Evolutionary conservation across 345 rosid genomes (phyloP), one percentile per base, ranked within the genome.

Genomic region (Dipteronia sinensis): DNA sequence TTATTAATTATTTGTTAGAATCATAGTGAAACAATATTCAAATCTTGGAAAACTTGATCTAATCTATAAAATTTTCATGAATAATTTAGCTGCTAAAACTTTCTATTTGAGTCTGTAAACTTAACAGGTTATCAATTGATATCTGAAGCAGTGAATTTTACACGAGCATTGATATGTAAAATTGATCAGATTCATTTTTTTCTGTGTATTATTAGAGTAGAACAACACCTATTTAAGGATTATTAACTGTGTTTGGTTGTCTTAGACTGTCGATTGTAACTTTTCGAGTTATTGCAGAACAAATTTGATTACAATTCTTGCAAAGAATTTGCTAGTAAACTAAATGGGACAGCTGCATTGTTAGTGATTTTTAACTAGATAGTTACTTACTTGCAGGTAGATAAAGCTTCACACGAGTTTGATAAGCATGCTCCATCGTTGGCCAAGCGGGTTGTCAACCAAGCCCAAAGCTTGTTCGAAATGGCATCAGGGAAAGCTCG

Each of bases 341-440:
- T 42, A 42, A 11, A 42, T 42, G 9, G 10, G 46, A 42, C 2
- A 7, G 46, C 46, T 42, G 46, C 46, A 42, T 7, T 42, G 46
- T 42, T 15, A 25, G 11, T 42, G 31, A 17, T 34, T 25, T 29
- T 65, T 8, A 31, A 75, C 62, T 55, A 15, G 17, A 77, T 71
- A 63, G 9, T 53, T 42, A 47, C 6, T 34, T 34, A 34, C 38
- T 61, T 69, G 75, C 88, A 95, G 99, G 97, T 89, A 0, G 96
- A 85, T 78, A 89, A 85, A 78, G 96, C 82, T 70, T 65, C 88
- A 0, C 79, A 47, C 67, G 86, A 89, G 86, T 91, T 91, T 62
- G 89, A 92, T 7, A 82, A 89, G 87, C 92, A 88, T 31, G 98
- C 98, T 19, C 99, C 99, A 6, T 75, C 90, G 1, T 9, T 77